Evolutionary conservation across 768 basidiomycete species (phyloP), one percentile per base, ranked within the genome.

Genomic region (Rhodosporidiobolus sp.): DNA sequence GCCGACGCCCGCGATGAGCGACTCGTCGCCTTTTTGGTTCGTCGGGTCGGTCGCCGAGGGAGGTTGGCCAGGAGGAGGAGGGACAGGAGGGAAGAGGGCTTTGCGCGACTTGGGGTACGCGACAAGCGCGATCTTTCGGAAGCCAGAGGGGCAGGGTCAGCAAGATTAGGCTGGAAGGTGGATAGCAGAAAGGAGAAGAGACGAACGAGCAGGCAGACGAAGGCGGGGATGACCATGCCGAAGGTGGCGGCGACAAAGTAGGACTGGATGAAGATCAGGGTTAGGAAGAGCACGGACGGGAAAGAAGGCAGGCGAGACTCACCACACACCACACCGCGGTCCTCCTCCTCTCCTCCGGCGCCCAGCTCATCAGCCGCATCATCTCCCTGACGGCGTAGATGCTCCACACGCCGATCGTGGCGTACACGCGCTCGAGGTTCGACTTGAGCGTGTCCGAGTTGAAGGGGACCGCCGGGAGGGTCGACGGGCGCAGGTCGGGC

Each of bases 21-120:
- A 80, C 64, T 83, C 80, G 77, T 82, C 82, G 22, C 82, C 83
- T 48, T 72, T 76, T 55, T 78, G 70, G 70, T 83, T 82, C 38
- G 76, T 79, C 22, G 83, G 83, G 65, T 83, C 82, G 19, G 82
- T 82, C 19, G 82, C 82, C 22, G 81, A 82, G 28, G 79, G 79
- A 20, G 82, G 81, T 7, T 76, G 77, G 43, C 81, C 81, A 1
- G 78, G 77, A 30, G 80, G 77, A 9, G 82, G 82, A 4, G 78
- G 63, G 22, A 80, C 74, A 28, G 80, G 78, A 6, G 83, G 83
- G 78, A 83, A 83, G 60, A 82, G 77, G 68, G 74, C 74, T 46
- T 75, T 61, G 64, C 83, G 75, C 28, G 79, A 80, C 16, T 71
- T 70, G 11, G 82, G 80, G 61, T 79, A 79, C 68, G 80, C 78